Evolutionary conservation across 768 basidiomycete species (phyloP), one percentile per base, ranked within the genome.

Genomic region (Neoboletus subvelutipes): DNA sequence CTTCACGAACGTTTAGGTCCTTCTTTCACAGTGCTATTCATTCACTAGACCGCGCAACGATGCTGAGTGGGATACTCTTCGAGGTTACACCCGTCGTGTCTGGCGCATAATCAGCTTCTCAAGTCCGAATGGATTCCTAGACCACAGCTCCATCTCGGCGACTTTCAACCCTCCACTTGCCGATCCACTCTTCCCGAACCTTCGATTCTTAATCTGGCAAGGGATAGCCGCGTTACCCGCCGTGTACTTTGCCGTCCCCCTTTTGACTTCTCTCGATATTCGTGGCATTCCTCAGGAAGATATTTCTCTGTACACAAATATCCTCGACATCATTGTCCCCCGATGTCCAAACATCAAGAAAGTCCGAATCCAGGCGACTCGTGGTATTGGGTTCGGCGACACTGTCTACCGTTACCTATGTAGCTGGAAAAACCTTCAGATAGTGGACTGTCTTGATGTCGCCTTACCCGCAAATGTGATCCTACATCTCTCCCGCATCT

Each of bases 51-150:
- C 13, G 18, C 47, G 22, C 20, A 33, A 15, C 11, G 37, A 31
- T 10, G 59, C 28, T 2, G 59, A 62, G 36, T 56, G 59, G 50
- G 29, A 37, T 24, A 46, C 18, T 12, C 51, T 62, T 41, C 46
- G 28, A 18, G 29, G 51, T 34, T 62, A 56, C n/a, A 37, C 43
- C 6, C 46, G 39, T 47, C 48, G 54, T 31, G 3, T 57, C 39
- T 41, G 54, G 36, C 39, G 3, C 20, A 42, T 62, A 28, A 0
- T n/a, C 10, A 20, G 22, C 24, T 20, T 7, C 9, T 9, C 20
- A 3, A 45, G 18, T 20, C 17, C 20, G 5, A 0, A 42, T 2
- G n/a, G 20, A 1, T 17, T 7, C 6, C 29, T 55, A 0, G 45
- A 60, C 28, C 20, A 33, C 26, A 33, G 3, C 9, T 26, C 11